Evolutionary conservation across 2,329 filamentous ascomycete genomes (phyloP).

Genomic region (Xylaria hypoxylon): DNA sequence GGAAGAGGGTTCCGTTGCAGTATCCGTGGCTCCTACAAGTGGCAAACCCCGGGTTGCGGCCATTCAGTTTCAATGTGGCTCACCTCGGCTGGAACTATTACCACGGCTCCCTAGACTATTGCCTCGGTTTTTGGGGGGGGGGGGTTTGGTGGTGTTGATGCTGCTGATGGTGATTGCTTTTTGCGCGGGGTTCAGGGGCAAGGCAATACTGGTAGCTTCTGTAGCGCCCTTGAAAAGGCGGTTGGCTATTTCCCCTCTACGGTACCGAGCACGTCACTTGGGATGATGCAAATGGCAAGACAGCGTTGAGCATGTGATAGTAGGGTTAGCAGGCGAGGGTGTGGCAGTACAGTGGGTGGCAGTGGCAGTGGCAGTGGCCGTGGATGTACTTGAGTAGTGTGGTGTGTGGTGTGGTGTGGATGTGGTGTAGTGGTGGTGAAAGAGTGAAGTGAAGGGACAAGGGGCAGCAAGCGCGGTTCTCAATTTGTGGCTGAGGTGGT

Average conservation of each 20-base stretch:
- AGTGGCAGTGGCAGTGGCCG: constrained; percentile 21
- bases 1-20: constrained; percentile 17
- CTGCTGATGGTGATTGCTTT: constrained; percentile 9
- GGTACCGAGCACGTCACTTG: constrained; percentile 8
- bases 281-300: not conserved
- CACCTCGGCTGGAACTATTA: constrained; percentile 16
- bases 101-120: not conserved
- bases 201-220: not conserved
- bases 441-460: constrained; percentile 25
- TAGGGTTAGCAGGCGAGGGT: constrained; percentile 10
- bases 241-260: not conserved
- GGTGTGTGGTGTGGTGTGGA: too few relatives aligned
- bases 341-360: constrained; percentile 18
- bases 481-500: constrained; percentile 31
- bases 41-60: constrained; percentile 19
- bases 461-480: constrained; percentile 19
- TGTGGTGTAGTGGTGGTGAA: constrained; percentile 28
- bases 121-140: constrained; percentile 8
- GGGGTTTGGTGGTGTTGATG: too few relatives aligned
- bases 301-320: constrained; percentile 9
- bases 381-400: too few relatives aligned
- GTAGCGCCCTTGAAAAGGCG: constrained; percentile 7
- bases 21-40: constrained; percentile 8
- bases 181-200: constrained; percentile 24
- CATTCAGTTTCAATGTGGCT: constrained; percentile 27